Evolutionary conservation across 768 basidiomycete genomes (phyloP), one percentile per base, ranked within the genome.

Genomic region (Lentinula edodes): DNA sequence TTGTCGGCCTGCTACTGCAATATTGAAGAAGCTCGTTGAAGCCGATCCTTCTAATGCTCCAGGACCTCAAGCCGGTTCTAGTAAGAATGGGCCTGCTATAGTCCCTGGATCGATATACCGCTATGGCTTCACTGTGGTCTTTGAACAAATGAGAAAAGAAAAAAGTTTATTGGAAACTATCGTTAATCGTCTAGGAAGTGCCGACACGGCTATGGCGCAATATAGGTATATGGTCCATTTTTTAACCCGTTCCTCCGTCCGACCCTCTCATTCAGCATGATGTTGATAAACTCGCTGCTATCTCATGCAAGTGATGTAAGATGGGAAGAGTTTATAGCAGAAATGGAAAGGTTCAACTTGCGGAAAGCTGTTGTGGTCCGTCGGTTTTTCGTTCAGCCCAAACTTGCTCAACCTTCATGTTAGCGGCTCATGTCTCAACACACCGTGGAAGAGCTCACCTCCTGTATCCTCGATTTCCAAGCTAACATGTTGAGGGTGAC

Each of bases 1-100:
- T 62, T 92, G 91, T 67, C 88, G 93, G 5, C 95, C 94, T 38
- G 94, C 93, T 1, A 94, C 91, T 46, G 87, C 90, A 38, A 95
- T 96, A 60, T 80, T 95, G 64, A 92, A 93, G 74, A 89, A 89
- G 64, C 83, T 96, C 20, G 93, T 94, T 13, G 92, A 94, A 71
- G 92, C 92, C 8, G 90, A 92, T 67, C 89, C 92, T 16, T 74
- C 80, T 66, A 86, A 77, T 62, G 83, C 85, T 16, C 84, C 89
- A 1, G 86, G 85, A 16, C 78, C 83, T 1, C 70, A 82, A 43
- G 80, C 86, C 12, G 83, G 87, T 67, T 85, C 88, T 20, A 90
- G 89, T 67, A 79, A 77, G 65, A 71, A 71, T 45, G 79, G 80
- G 7, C 82, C 89, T 3, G 66, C 70, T 35, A 72, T 78, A 2